Percentiles rank a stretch among this genome's conserved stretches.
phyloP scores from a whole-genome alignment of 169 alveolate genomes.

The Plasmodium gaboni region DNA sequence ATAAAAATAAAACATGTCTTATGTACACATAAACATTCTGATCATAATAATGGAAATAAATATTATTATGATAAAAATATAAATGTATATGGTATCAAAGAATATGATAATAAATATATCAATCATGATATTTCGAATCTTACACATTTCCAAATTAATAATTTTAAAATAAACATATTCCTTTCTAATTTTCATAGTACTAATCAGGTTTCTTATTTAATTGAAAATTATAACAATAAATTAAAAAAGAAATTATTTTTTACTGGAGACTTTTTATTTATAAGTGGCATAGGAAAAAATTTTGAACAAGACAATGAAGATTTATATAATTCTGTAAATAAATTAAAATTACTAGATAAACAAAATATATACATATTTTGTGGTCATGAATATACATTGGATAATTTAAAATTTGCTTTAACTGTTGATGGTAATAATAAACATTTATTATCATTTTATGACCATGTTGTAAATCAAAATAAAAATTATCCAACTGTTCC shows the following conservation, averaged over 20 bases:
- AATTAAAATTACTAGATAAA: slow-evolving; percentile 32
- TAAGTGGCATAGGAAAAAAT: slow-evolving; percentile 70
- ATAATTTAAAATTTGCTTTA: slow-evolving; percentile 54
- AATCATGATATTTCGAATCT: slow-evolving; percentile 27
- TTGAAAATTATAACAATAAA: slow-evolving; percentile 26
- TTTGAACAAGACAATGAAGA: slow-evolving; percentile 46
- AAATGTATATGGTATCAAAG: slow-evolving; percentile 68
- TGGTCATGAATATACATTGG: slow-evolving; percentile 69
- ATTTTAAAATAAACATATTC: slow-evolving; percentile 53
- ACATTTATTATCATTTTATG: slow-evolving; percentile 21
- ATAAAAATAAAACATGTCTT: slow-evolving; percentile 45
- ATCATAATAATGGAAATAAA: slow-evolving; percentile 55
- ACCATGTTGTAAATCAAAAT: slow-evolving; percentile 13
- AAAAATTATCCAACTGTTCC: slow-evolving; percentile 39
- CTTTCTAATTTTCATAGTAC: slow-evolving; percentile 62
- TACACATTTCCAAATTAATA: slow-evolving; percentile 30
- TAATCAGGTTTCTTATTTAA: slow-evolving; percentile 47
- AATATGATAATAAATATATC: slow-evolving; percentile 37
- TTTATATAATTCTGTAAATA: slow-evolving; percentile 35
- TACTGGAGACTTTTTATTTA: slow-evolving; percentile 60
- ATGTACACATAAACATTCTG: slow-evolving; percentile 71
- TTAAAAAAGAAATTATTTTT: slow-evolving; percentile 39
- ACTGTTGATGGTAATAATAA: slow-evolving; percentile 27
- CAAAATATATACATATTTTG: slow-evolving; percentile 39
- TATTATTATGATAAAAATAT: slow-evolving; percentile 37